A percentile compares a stretch with the other conserved stretches of the same genome.
Conservation (phyloP, 164 flowering plant genomes). For the Cinnamomum micranthum region DNA sequence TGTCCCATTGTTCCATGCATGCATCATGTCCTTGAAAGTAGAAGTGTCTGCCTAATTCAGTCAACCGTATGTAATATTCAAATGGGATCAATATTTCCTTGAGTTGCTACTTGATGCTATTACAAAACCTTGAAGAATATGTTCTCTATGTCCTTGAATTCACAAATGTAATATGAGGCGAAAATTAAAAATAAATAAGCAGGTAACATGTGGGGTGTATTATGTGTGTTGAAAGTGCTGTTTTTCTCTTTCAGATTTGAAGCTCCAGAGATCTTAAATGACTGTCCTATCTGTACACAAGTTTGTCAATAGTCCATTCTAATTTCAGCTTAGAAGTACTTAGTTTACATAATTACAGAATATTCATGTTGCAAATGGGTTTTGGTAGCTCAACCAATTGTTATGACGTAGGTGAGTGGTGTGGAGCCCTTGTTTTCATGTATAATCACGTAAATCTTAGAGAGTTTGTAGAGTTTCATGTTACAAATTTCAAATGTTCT, state of each 20-base stretch:
- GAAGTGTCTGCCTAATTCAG: slow-evolving; percentile 26
- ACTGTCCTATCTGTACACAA: background rate
- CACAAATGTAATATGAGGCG: background rate
- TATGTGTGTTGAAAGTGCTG: background rate
- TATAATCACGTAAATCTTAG: background rate
- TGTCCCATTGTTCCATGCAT: slow-evolving; percentile 35
- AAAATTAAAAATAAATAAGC: too few species aligned
- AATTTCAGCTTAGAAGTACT: background rate
- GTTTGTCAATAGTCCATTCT: background rate
- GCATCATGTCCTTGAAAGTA: slow-evolving; percentile 30
- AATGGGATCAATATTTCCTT: slow-evolving; percentile 11
- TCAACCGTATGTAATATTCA: slow-evolving; percentile 15
- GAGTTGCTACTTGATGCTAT: slow-evolving; percentile 20
- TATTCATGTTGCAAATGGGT: background rate
- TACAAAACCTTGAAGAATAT: slow-evolving; percentile 17
- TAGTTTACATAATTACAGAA: background rate
- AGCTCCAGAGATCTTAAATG: slow-evolving; percentile 4
- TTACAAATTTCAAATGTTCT: background rate
- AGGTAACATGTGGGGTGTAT: background rate
- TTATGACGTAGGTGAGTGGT: background rate
- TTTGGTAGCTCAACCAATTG: background rate
- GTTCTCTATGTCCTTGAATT: slow-evolving; percentile 11
- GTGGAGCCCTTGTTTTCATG: background rate
- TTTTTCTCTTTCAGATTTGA: background rate
- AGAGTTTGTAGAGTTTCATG: background rate